phyloP scores from a whole-genome alignment of 106 monocot species.

The Triglochin maritima region DNA sequence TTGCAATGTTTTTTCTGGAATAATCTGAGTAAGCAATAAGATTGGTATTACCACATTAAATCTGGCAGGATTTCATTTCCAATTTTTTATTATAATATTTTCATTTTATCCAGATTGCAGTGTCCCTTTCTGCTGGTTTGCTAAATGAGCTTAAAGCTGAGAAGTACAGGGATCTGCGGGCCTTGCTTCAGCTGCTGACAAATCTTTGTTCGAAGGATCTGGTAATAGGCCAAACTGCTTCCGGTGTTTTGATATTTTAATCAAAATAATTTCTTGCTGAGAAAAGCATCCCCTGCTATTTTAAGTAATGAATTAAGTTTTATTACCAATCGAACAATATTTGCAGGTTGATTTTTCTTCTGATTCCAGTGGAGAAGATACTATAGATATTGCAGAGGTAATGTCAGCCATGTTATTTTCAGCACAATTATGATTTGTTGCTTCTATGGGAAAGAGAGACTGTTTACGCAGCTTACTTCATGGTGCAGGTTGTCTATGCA shows the following conservation, averaged over 20 bases:
- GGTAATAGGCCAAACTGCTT: conserved; percentile 24
- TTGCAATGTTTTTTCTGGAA: too few relatives aligned
- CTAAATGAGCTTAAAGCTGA: conserved; percentile 63
- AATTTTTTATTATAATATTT: conserved; percentile 1
- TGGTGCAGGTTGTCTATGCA: conserved; percentile 75
- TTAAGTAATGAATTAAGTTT: conserved; percentile 3
- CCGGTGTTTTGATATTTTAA: too few relatives aligned
- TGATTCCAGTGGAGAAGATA: conserved; percentile 34
- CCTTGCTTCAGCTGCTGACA: conserved; percentile 86
- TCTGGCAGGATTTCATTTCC: too few relatives aligned
- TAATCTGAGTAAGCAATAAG: too few relatives aligned
- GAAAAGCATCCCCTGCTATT: not conserved
- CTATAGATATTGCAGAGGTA: conserved; percentile 74
- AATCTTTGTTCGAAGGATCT: conserved; percentile 93
- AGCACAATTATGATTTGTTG: not conserved
- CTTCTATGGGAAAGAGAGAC: not conserved
- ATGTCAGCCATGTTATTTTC: not conserved
- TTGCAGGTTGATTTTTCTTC: conserved; percentile 84
- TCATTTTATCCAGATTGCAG: conserved; percentile 33
- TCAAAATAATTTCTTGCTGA: not conserved
- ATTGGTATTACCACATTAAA: too few relatives aligned
- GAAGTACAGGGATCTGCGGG: conserved; percentile 93
- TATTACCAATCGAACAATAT: not conserved
- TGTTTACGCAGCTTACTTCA: conserved; percentile 3
- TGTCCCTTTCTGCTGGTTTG: conserved; percentile 62